phyloP scores from a whole-genome alignment of 768 basidiomycete genomes.

The Boletus huronensis region DNA sequence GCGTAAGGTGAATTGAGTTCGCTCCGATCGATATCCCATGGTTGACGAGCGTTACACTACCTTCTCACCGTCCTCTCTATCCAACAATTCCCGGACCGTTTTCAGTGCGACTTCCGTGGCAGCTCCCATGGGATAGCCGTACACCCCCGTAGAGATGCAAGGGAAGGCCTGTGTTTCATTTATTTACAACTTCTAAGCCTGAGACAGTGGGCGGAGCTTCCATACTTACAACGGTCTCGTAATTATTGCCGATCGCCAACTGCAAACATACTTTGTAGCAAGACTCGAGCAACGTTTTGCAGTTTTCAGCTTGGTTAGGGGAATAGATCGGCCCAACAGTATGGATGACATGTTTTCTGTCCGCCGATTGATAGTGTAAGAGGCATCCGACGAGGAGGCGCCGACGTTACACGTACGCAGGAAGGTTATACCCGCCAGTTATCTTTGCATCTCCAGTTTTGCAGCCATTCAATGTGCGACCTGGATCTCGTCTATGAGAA shows the following conservation, averaged over 20 bases:
- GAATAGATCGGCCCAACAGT: slow-evolving; percentile 74
- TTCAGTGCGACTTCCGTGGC: slow-evolving; percentile 71
- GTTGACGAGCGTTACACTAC: slow-evolving; percentile 21
- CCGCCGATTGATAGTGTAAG: neutral
- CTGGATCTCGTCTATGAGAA: slow-evolving; percentile 48
- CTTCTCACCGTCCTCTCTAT: slow-evolving; percentile 46
- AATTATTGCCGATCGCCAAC: slow-evolving; percentile 54
- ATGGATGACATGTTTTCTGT: slow-evolving; percentile 71
- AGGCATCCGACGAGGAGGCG: neutral
- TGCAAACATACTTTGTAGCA: slow-evolving; percentile 67
- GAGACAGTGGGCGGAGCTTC: neutral
- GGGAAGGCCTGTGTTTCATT: slow-evolving; percentile 61
- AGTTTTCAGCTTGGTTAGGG: slow-evolving; percentile 35
- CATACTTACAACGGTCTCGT: slow-evolving; percentile 58
- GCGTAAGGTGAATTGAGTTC: neutral
- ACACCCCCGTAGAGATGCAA: slow-evolving; percentile 75
- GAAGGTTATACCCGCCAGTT: slow-evolving; percentile 71
- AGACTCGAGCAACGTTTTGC: slow-evolving; percentile 55
- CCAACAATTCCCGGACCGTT: slow-evolving; percentile 53
- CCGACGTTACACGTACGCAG: slow-evolving; percentile 52
- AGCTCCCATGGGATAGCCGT: slow-evolving; percentile 70
- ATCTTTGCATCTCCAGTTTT: slow-evolving; percentile 75
- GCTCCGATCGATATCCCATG: neutral
- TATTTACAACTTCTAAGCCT: neutral
- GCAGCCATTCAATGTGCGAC: slow-evolving; percentile 62